A percentile compares a stretch with the other conserved stretches of the same genome.
Conservation (phyloP, 805 yeast species). For the Ogataea parapolymorpha region DNA sequence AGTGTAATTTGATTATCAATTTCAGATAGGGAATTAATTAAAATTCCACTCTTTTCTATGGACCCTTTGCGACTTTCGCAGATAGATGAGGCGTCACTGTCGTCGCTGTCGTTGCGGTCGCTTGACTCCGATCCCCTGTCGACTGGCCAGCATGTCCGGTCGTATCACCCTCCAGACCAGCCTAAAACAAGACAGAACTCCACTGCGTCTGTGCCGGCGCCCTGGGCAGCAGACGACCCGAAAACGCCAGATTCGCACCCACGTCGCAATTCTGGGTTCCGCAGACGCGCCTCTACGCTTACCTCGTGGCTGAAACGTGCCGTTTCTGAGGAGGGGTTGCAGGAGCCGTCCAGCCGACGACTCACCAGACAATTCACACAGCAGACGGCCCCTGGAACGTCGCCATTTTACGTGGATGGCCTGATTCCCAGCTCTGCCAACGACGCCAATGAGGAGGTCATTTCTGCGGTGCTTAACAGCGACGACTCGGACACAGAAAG, state of each 20-base stretch:
- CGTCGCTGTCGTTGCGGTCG: conserved; percentile 6
- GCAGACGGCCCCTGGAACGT: conserved; percentile 8
- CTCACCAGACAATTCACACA: conserved; percentile 17
- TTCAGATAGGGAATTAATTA: neutral
- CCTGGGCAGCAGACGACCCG: neutral
- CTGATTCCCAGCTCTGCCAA: conserved; percentile 12
- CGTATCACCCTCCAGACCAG: conserved; percentile 3
- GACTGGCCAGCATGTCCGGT: neutral
- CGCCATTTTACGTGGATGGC: conserved; percentile 15
- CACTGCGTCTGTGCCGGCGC: neutral
- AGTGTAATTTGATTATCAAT: neutral
- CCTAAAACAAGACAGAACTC: neutral
- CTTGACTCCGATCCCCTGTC: neutral
- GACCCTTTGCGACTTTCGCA: conserved; percentile 3
- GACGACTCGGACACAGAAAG: conserved; percentile 7
- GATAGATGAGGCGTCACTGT: conserved; percentile 4
- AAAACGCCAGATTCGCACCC: neutral
- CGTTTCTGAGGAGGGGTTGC: conserved; percentile 6
- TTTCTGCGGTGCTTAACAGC: conserved; percentile 18
- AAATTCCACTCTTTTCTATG: neutral
- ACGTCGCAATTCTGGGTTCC: neutral
- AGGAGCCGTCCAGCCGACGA: conserved; percentile 3
- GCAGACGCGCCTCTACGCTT: conserved; percentile 6
- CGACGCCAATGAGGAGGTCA: conserved; percentile 15
- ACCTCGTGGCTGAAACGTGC: conserved; percentile 8